phyloP scores from a whole-genome alignment of 495 filamentous ascomycete species.

The Penicillium dipodomyicola region DNA sequence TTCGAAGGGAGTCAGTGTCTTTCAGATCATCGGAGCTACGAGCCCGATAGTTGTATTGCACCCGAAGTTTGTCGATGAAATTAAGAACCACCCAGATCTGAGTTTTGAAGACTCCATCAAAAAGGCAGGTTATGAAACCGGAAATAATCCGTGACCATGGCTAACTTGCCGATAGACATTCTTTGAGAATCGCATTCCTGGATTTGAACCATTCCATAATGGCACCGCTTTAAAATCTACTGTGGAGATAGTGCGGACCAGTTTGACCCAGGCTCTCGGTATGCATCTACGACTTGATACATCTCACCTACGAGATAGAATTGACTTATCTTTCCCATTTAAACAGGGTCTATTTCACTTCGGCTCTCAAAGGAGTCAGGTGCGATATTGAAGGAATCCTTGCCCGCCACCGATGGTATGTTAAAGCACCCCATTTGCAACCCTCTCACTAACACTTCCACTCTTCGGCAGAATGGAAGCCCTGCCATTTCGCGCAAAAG shows the following conservation, averaged over 20 bases:
- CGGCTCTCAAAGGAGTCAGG: conserved; percentile 47
- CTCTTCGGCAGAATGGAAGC: conserved; percentile 29
- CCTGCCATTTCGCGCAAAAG: conserved; percentile 29
- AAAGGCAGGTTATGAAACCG: conserved; percentile 33
- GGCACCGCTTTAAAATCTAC: conserved; percentile 29
- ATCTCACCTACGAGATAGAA: not conserved
- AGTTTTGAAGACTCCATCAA: conserved; percentile 40
- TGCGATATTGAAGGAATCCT: conserved; percentile 35
- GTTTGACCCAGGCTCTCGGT: conserved; percentile 50
- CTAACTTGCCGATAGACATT: conserved; percentile 32
- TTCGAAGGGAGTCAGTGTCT: conserved; percentile 31
- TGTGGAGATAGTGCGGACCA: conserved; percentile 40
- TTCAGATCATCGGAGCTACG: conserved; percentile 38
- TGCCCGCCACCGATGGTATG: conserved; percentile 40
- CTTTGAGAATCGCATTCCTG: conserved; percentile 41
- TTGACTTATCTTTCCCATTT: not conserved
- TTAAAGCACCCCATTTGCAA: not conserved
- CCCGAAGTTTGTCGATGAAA: conserved; percentile 48
- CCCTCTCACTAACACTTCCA: not conserved
- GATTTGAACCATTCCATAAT: conserved; percentile 45
- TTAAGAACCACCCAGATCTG: conserved; percentile 43
- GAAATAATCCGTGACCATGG: not conserved
- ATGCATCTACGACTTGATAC: not conserved
- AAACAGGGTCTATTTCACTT: conserved; percentile 32
- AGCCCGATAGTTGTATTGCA: conserved; percentile 44